Base-by-base conservation (phyloP, 2,329 filamentous ascomycete genomes). In the Fusarium musae region DNA sequence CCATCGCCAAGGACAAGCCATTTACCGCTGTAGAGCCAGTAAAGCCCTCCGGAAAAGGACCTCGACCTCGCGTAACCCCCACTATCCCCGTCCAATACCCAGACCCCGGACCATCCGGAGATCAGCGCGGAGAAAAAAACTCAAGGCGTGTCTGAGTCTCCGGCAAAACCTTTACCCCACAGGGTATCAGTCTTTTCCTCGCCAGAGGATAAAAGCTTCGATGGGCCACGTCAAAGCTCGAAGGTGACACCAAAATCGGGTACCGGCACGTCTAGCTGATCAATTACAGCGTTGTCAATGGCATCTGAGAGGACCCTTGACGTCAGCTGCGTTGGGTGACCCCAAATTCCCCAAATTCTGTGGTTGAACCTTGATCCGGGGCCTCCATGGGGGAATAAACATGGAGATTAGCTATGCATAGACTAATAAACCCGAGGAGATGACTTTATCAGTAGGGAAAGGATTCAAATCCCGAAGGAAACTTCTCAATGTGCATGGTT, bases 281-380 rank as follows among this genome's bases (percentile, higher is more conserved):
- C 65, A 28, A n/a, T 34, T 26, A 21, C 26, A 16, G 12, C 28
- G 40, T 26, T 43, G 28, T 42, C 28, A 40, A 65, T 65, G 42
- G 49, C 43, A 49, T 50, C 21, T n/a, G 6, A 11, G 36, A n/a
- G 10, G 63, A 23, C 28, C 10, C 15, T 52, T 40, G 64, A 61
- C 63, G 63, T 67, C 34, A 60, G 23, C 12, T 37, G 15, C 42
- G 13, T 30, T 19, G 19, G 17, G 13, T n/a, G 37, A 56, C 23
- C 32, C 49, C 63, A 30, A 40, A 16, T 66, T 43, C 52, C 64
- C 53, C 52, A 26, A 44, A n/a, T 32, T 50, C n/a, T 26, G 30
- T 42, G 63, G 64, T 37, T 46, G 64, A 67, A 57, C 34, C 53
- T 67, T 67, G 64, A 67, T 67, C 64, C 64, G 40, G 46, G 62